Conservation (phyloP, 2,329 filamentous ascomycete species). For the Neurospora crassa region DNA sequence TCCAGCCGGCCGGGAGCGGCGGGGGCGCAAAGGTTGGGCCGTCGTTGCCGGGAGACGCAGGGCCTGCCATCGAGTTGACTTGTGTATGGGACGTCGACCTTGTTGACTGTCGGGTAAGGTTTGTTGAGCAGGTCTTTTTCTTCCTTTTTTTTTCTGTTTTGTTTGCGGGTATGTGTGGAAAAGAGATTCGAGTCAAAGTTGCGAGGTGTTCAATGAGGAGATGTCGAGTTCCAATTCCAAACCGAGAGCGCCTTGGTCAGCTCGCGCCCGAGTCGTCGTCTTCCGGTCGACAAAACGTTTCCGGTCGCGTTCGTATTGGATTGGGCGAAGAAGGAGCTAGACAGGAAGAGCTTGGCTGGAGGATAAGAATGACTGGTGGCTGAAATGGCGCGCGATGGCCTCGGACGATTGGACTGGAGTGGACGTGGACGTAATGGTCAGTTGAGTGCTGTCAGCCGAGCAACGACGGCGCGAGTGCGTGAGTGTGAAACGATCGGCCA, state of each 20-base stretch:
- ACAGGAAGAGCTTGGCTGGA: not conserved
- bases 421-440: not conserved
- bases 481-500: not conserved
- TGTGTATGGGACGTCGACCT: not conserved
- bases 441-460: not conserved
- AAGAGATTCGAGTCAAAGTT: not conserved
- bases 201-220: not conserved
- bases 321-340: not conserved
- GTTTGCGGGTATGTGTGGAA: not conserved
- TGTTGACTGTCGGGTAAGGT: not conserved
- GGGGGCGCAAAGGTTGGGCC: conserved; percentile 52
- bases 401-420: not conserved
- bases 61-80: conserved; percentile 38
- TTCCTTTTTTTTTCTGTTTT: not conserved
- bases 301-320: not conserved
- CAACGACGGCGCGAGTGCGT: not conserved
- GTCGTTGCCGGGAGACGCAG: conserved; percentile 47
- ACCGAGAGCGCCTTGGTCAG: not conserved
- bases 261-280: not conserved
- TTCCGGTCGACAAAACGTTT: not conserved
- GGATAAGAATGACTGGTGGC: not conserved
- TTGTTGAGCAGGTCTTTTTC: not conserved
- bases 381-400: not conserved
- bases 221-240: not conserved
- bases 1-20: conserved; percentile 55